A percentile compares a stretch with the other conserved stretches of the same genome.
Conservation (phyloP, 2,329 filamentous ascomycete genomes). For the Tetracladium maxilliforme region DNA sequence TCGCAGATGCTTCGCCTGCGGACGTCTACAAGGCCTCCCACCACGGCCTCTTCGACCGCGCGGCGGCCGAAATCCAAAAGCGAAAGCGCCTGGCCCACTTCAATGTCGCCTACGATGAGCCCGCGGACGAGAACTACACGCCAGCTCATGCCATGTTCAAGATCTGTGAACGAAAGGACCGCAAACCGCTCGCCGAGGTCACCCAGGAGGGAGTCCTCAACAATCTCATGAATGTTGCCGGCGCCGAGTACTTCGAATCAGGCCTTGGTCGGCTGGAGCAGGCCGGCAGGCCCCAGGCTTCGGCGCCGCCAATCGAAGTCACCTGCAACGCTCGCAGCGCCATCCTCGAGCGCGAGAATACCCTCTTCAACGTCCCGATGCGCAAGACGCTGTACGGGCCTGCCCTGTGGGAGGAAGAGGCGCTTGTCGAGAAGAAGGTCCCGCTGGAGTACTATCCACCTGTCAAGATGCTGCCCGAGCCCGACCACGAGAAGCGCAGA, state of each 20-base stretch:
- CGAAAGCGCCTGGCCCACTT: conserved; percentile 49
- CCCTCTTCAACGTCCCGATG: conserved; percentile 65
- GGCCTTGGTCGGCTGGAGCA: conserved; percentile 70
- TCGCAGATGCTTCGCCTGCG: conserved; percentile 60
- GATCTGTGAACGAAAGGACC: conserved; percentile 56
- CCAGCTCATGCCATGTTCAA: conserved; percentile 71
- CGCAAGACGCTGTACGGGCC: conserved; percentile 63
- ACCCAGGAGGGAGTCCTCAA: conserved; percentile 58
- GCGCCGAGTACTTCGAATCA: conserved; percentile 46
- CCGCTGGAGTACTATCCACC: conserved; percentile 50
- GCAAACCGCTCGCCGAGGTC: conserved; percentile 51
- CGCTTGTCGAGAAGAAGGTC: conserved; percentile 59
- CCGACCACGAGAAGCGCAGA: conserved; percentile 65
- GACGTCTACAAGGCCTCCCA: conserved; percentile 61
- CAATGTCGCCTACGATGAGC: conserved; percentile 56
- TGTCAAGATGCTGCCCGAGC: conserved; percentile 54
- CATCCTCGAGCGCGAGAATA: conserved; percentile 50
- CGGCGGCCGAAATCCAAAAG: conserved; percentile 40
- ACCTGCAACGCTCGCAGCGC: conserved; percentile 55
- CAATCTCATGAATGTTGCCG: conserved; percentile 67
- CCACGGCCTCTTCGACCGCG: conserved; percentile 58
- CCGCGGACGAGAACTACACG: conserved; percentile 43
- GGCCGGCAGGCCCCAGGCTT: conserved; percentile 61
- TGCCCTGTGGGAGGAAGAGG: conserved; percentile 49
- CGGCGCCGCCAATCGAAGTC: conserved; percentile 76